Percentiles rank a stretch among this genome's conserved stretches.
Conservation (phyloP, 2,329 filamentous ascomycete genomes). For the Neurospora sp. region DNA sequence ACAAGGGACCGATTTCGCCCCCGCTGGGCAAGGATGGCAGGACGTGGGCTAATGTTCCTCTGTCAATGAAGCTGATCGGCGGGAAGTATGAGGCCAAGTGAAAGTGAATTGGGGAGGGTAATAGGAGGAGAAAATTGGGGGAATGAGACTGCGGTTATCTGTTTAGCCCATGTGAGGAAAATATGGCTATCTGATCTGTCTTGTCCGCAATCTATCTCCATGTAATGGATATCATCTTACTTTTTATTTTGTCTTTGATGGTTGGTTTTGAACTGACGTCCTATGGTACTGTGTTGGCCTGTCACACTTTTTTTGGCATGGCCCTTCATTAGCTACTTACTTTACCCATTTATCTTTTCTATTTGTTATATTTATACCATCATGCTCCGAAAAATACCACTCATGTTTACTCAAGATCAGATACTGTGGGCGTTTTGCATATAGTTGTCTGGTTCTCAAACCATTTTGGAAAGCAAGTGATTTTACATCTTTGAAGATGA, state of each 20-base stretch:
- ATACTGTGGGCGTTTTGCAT: not conserved
- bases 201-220: not conserved
- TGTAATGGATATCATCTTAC: conserved; percentile 8
- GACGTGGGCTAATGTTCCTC: conserved; percentile 58
- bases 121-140: not conserved
- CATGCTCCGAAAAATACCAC: not conserved
- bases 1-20: conserved; percentile 23
- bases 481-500: not conserved
- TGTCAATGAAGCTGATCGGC: conserved; percentile 57
- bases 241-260: conserved; percentile 8
- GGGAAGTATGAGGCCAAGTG: conserved; percentile 61
- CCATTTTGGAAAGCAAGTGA: not conserved
- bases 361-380: not conserved
- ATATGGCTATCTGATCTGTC: not conserved
- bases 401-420: not conserved
- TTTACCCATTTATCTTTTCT: conserved; percentile 10
- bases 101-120: not conserved
- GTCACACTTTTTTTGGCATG: conserved; percentile 2
- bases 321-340: not conserved
- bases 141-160: not conserved
- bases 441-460: not conserved
- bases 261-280: conserved; percentile 6
- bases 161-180: not conserved
- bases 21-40: conserved; percentile 15
- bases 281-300: not conserved